Conservation (phyloP, 2,329 filamentous ascomycete genomes). For the Cadophora gregata region DNA sequence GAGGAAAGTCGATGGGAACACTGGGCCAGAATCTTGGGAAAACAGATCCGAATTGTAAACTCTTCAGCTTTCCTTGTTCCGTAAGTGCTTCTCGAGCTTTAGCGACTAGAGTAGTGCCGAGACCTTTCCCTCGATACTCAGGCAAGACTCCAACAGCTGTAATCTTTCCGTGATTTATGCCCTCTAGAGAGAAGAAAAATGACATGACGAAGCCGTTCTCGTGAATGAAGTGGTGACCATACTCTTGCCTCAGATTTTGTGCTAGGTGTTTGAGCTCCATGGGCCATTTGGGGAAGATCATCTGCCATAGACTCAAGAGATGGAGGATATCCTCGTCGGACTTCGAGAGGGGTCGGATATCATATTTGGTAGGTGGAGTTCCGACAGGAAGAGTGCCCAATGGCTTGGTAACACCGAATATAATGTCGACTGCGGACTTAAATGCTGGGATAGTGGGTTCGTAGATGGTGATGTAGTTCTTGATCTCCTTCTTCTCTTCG, state of each 20-base stretch:
- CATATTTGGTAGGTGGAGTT: conserved; percentile 26
- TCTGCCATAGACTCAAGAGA: conserved; percentile 45
- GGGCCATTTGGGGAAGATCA: conserved; percentile 47
- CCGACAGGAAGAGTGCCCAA: conserved; percentile 48
- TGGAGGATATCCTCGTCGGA: conserved; percentile 42
- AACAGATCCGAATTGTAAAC: conserved; percentile 41
- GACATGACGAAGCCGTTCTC: conserved; percentile 49
- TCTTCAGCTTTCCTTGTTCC: conserved; percentile 35
- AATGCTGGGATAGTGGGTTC: conserved; percentile 52
- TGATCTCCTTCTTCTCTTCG: conserved; percentile 42
- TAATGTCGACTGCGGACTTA: conserved; percentile 46
- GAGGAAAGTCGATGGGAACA: conserved; percentile 48
- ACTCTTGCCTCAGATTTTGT: conserved; percentile 39
- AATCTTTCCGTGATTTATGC: conserved; percentile 42
- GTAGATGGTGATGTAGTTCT: conserved; percentile 52
- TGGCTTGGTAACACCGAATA: conserved; percentile 46
- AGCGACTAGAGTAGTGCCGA: conserved; percentile 47
- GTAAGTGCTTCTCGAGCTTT: conserved; percentile 39
- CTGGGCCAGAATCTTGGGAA: conserved; percentile 55
- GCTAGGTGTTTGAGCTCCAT: conserved; percentile 42
- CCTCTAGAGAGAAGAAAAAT: conserved; percentile 38
- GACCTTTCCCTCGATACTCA: conserved; percentile 45
- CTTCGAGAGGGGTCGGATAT: conserved; percentile 32
- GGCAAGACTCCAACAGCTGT: conserved; percentile 48
- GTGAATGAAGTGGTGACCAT: conserved; percentile 47